Base-by-base conservation (phyloP, 805 yeast genomes). In the Torulaspora gathmanii region DNA sequence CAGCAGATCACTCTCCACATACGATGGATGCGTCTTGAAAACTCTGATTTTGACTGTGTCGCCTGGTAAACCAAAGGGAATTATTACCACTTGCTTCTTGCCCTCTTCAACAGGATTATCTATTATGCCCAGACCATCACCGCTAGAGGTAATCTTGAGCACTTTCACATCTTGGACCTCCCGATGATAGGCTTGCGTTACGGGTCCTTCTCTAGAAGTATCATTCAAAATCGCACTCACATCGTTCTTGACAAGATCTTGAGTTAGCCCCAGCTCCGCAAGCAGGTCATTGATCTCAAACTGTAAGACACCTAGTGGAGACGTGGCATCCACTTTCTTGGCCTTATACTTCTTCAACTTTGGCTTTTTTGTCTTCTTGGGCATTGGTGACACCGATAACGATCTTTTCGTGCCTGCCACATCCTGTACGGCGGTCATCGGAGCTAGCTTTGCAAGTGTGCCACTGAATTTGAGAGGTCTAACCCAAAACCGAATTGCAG, bases 1-100 rank as follows among this genome's bases (percentile, higher is more conserved):
- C 16, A 86, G 60, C 41, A 90, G 67, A 60, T 91, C 97, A 9
- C 85, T 72, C 57, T 86, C 95, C 40, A 79, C 85, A 63, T 79
- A 83, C 33, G 67, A 68, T 28, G 87, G 86, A 58, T 86, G 87
- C 0, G 95, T 80, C 63, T 84, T 86, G 70, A 82, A 86, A 0
- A 91, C 79, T 53, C 78, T 79, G 45, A 87, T 74, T 16, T 71
- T 70, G 8, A 82, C 91, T 2, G 73, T 58, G 60, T 93, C 99
- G 1, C 95, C 96, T 1, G 95, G 95, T 27, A 86, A 69, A 3
- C 88, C 84, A 69, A 86, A 93, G 16, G 99, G 99, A 6, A 93
- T 77, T 3, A 87, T 69, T 1, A 81, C 88, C 7, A 90, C 71
- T 62, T 85, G 90, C 41, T 70, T 70, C 33, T 61, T 61, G 5